Evolutionary conservation across 1,284 basidiomycete genomes (phyloP).

Genomic region (Papiliotrema nemorosa): DNA sequence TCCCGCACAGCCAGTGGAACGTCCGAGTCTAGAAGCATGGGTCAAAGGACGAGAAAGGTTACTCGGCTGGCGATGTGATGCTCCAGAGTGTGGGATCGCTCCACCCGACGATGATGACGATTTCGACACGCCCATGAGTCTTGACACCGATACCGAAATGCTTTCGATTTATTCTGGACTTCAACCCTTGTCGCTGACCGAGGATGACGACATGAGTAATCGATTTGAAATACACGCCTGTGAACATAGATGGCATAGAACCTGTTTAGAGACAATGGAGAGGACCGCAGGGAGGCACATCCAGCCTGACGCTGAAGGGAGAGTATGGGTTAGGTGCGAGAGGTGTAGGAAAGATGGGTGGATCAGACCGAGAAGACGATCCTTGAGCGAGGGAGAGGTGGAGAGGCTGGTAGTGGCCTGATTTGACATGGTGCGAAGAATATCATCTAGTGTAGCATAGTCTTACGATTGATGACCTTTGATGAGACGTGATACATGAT

Average conservation of each 20-base stretch:
- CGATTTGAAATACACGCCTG: slow-evolving; percentile 31
- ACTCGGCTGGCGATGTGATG: slow-evolving; percentile 45
- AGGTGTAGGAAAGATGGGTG: slow-evolving; percentile 42
- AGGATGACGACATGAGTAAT: slow-evolving; percentile 1
- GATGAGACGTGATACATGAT: too few relatives aligned
- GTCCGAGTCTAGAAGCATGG: slow-evolving; percentile 36
- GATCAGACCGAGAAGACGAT: slow-evolving; percentile 10
- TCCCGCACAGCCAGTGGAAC: slow-evolving; percentile 13
- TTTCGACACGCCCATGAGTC: slow-evolving; percentile 9
- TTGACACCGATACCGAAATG: slow-evolving; percentile 20
- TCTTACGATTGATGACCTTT: too few relatives aligned
- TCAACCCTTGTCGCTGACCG: slow-evolving; percentile 14
- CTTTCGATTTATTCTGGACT: slow-evolving; percentile 27
- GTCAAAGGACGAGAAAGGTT: slow-evolving; percentile 31
- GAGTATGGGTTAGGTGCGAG: slow-evolving; percentile 36
- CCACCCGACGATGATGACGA: slow-evolving; percentile 20
- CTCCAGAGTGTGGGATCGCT: slow-evolving; percentile 31
- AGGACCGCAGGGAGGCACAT: slow-evolving; percentile 22
- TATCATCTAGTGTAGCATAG: too few relatives aligned
- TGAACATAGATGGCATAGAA: slow-evolving; percentile 37
- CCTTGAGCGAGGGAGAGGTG: slow-evolving; percentile 1
- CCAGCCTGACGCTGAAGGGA: slow-evolving; percentile 16
- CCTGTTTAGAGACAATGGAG: slow-evolving; percentile 33
- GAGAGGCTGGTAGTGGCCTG: slow-evolving; percentile 6
- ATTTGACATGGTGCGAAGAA: too few relatives aligned